Evolutionary conservation across 2,329 filamentous ascomycete species (phyloP), one percentile per base, ranked within the genome.

Genomic region (Beauveria bassiana): DNA sequence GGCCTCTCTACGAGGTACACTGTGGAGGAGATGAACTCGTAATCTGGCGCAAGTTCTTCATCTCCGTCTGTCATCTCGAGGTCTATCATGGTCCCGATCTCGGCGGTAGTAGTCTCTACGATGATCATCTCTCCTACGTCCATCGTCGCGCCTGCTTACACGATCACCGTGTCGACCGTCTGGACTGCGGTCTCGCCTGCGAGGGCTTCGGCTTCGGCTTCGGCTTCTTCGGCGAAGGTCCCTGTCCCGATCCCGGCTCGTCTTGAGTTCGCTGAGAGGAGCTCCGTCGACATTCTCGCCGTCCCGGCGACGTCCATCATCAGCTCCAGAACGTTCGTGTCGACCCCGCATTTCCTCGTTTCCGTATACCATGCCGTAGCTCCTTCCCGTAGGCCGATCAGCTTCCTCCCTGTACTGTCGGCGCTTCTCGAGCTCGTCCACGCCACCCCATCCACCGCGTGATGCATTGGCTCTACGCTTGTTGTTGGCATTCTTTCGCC

Each of bases 391-490:
- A 14, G 64, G 71, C 61, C 75, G 72, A 18, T 81, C 78, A 24
- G 84, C 83, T 42, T 87, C 82, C n/a, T 85, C 84, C 64, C 91
- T 84, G 71, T 98, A 99, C 68, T 98, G 95, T 62, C 89, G 85
- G 75, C 90, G 89, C 80, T 92, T 95, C 77, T 98, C 93, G 62
- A 99, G 78, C 65, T 89, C 88, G 61, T 87, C 85, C 38, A 98
- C 90, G 62, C 95, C 95, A 66, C 95, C 95, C 78, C 96, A 99
- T 7, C 95, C 95, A 59, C 91, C 91, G 38, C 80, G 80, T 20
- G 75, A 75, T 2, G 77, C 73, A 70, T 80, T 73, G 73, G 82
- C 68, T 74, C 78, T 77, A 52, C 93, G 84, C 77, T 96, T 97
- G 46, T 82, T 84, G 70, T 96, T 96, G 22, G 93, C 91, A 47